Base-by-base conservation (phyloP, 106 monocot genomes). In the Dendrobium catenatum region DNA sequence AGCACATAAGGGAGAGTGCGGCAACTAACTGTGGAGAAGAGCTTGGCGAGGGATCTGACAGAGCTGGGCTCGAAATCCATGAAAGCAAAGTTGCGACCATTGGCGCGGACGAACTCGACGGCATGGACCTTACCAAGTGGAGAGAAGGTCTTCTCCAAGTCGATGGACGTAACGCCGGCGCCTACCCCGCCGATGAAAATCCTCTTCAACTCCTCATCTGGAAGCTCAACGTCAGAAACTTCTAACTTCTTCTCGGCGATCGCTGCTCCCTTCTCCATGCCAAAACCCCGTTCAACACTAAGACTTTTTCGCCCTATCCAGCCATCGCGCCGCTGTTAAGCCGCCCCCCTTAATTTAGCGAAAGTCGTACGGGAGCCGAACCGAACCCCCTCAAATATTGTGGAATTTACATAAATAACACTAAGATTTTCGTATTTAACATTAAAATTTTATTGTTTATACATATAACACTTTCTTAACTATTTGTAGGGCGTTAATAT, bases 51-150 rank as follows among this genome's bases (percentile, higher is more conserved):
- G 73, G 88, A 85, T 78, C 84, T 93, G n/a, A 88, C 89, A 55
- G 92, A 91, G 79, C 78, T 80, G 55, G 95, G 95, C 42, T 88
- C 68, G 80, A 98, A 95, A 76, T 98, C 89, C 87, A 98, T 89
- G 90, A 81, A 98, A 73, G 90, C 95, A 44, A 98, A 88, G 86
- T 77, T 81, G 29, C 95, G 91, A 77, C 86, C 89, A 13, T 91
- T 85, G 61, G 83, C 79, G 48, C 91, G 98, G 42, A 95, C 83
- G 56, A 98, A 54, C 78, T 95, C 93, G 42, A 95, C 88, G 51
- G 80, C 42, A 73, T 29, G 51, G 27, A 95, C 88, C 24, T 72
- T 59, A 16, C 95, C 98, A 19, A 95, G 84, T 2, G 93, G 74
- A 17, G 82, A 77, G 88, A 98, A 98, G 11, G 88, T 87, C 58